phyloP scores from a whole-genome alignment of 495 filamentous ascomycete genomes.

The Amniculicola lignicola region DNA sequence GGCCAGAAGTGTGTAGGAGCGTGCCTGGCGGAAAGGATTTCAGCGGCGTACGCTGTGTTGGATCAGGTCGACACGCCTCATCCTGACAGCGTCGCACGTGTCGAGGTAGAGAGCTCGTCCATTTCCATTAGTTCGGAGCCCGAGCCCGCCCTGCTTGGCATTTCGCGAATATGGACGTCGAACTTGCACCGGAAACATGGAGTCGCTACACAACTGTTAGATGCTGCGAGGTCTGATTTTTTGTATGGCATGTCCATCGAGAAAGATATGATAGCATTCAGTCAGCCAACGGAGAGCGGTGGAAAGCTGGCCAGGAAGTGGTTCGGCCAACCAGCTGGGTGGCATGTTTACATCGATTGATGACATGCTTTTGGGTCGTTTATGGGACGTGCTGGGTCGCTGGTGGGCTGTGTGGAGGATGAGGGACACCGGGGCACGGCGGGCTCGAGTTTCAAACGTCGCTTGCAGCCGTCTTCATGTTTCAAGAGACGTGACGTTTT shows the following conservation, averaged over 20 bases:
- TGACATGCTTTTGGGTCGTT: neutral
- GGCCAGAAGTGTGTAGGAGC: conserved; percentile 64
- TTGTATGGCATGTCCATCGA: conserved; percentile 64
- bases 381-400: neutral
- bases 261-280: conserved; percentile 65
- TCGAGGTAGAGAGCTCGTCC: conserved; percentile 42
- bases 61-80: conserved; percentile 31
- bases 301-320: conserved; percentile 60
- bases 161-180: conserved; percentile 73
- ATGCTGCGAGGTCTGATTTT: conserved; percentile 60
- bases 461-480: too few species aligned
- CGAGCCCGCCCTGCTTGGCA: conserved; percentile 56
- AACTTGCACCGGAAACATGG: conserved; percentile 57
- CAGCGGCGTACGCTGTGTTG: conserved; percentile 53
- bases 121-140: conserved; percentile 34
- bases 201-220: conserved; percentile 60
- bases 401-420: neutral
- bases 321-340: conserved; percentile 49
- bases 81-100: conserved; percentile 16
- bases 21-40: conserved; percentile 64
- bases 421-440: too few species aligned
- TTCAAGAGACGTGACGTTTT: too few species aligned
- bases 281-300: conserved; percentile 72
- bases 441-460: too few species aligned
- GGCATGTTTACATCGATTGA: conserved; percentile 45